Conservation (phyloP, 169 alveolate species). For the Miamiensis avidus region DNA sequence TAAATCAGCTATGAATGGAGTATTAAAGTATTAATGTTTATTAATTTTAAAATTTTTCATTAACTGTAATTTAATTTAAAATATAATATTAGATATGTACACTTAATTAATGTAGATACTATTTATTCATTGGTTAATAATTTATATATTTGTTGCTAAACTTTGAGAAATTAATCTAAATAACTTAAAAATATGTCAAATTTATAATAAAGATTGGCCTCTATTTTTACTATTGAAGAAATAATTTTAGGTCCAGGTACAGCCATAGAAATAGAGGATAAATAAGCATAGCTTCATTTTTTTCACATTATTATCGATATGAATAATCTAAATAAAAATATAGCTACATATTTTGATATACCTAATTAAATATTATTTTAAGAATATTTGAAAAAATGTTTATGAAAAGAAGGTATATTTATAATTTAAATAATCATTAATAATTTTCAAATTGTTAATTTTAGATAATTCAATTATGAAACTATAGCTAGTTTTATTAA, state of each 20-base stretch:
- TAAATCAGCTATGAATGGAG: slow-evolving; percentile 19
- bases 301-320: slow-evolving; percentile 13
- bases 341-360: background rate
- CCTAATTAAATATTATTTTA: background rate
- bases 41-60: background rate
- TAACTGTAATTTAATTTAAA: background rate
- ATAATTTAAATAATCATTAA: too few relatives aligned
- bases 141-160: slow-evolving; percentile 8
- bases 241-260: slow-evolving; percentile 21
- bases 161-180: slow-evolving; percentile 14
- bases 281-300: slow-evolving; percentile 13
- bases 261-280: slow-evolving; percentile 18
- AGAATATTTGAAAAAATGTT: slow-evolving; percentile 24
- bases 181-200: background rate
- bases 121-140: slow-evolving; percentile 6
- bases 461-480: slow-evolving; percentile 17
- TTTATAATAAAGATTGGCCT: slow-evolving; percentile 13
- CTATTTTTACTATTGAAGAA: slow-evolving; percentile 23
- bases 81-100: background rate
- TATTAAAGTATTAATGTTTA: slow-evolving; percentile 9
- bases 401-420: slow-evolving; percentile 12
- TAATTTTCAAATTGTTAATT: too few relatives aligned
- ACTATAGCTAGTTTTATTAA: slow-evolving; percentile 22
- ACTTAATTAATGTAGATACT: slow-evolving; percentile 15
- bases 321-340: background rate